These are phyloP conservation scores for Rosa lucieae DNA, from an alignment of 306 rosid genomes.

Conservation along the genomic window DNA sequence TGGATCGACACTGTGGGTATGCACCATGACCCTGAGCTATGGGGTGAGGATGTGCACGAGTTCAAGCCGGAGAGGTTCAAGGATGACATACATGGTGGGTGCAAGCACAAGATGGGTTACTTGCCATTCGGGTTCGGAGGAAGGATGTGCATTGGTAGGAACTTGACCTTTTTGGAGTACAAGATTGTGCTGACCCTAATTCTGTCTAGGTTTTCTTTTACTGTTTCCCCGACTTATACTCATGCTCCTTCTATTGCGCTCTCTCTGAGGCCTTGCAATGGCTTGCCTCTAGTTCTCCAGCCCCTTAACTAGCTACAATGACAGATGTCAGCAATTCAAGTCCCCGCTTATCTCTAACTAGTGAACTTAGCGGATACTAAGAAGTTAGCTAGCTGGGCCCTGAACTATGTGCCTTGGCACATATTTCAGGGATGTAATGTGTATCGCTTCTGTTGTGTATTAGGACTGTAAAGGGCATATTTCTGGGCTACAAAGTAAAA, in stretches of 20 bases:
- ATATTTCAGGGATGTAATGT: not conserved
- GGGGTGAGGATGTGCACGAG: constrained; percentile 75
- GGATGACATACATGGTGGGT: constrained; percentile 58
- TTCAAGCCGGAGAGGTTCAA: constrained; percentile 77
- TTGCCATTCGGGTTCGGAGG: constrained; percentile 95
- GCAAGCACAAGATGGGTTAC: constrained; percentile 82
- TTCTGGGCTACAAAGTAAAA: not conserved
- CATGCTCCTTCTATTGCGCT: constrained; percentile 70
- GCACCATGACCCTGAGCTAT: constrained; percentile 66
- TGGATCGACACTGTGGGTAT: constrained; percentile 84
- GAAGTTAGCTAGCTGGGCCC: not conserved
- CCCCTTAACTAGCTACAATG: constrained; percentile 17
- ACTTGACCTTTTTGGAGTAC: constrained; percentile 74
- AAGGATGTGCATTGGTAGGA: constrained; percentile 78
- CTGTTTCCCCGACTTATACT: constrained; percentile 45
- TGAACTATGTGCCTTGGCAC: too few relatives aligned
- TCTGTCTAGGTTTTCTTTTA: constrained; percentile 67
- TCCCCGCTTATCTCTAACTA: not conserved
- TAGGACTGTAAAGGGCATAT: not conserved
- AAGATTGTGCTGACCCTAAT: constrained; percentile 63
- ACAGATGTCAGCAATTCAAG: not conserved
- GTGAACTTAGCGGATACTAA: not conserved
- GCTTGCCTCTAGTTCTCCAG: constrained; percentile 57
- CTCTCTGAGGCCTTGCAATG: constrained; percentile 64
- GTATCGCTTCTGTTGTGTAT: not conserved